Evolutionary conservation across 208 protist species (phyloP).

Genomic region (Crithidia fasciculata): DNA sequence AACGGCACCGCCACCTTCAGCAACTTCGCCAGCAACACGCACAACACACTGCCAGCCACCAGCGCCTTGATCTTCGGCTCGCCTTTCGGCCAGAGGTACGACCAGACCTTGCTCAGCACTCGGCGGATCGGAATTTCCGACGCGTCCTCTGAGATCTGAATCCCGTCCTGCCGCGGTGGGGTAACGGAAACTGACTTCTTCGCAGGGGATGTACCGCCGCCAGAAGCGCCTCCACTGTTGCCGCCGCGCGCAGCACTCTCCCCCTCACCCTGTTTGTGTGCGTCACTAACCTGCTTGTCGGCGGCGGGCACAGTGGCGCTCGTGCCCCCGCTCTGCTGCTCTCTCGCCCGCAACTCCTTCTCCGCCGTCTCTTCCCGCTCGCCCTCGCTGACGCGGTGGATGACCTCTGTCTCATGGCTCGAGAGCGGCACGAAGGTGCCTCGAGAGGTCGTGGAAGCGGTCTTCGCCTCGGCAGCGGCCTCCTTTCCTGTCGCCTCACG

Average conservation of each 20-base stretch:
- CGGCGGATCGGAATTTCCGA: conserved; percentile 73
- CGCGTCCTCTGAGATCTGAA: conserved; percentile 46
- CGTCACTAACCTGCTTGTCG: not conserved
- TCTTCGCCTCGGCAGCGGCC: not conserved
- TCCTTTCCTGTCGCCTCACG: not conserved
- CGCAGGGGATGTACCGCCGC: not conserved
- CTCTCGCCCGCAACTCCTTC: not conserved
- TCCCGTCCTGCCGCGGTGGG: conserved; percentile 42
- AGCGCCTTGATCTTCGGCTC: conserved; percentile 66
- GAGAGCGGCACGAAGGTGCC: conserved; percentile 25
- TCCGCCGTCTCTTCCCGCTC: conserved; percentile 13
- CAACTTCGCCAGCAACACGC: conserved; percentile 81
- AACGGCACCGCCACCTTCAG: conserved; percentile 91
- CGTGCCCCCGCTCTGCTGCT: not conserved
- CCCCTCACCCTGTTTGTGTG: not conserved
- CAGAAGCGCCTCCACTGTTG: not conserved
- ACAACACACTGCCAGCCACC: conserved; percentile 77
- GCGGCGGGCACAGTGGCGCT: too few species aligned
- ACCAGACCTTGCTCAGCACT: conserved; percentile 76
- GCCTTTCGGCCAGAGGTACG: conserved; percentile 84
- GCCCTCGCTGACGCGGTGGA: conserved; percentile 16
- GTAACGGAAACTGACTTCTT: not conserved
- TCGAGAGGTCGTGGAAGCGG: not conserved
- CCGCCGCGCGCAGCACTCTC: not conserved
- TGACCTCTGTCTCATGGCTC: conserved; percentile 14